Evolutionary conservation across 805 yeast genomes (phyloP), one percentile per base, ranked within the genome.

Genomic region (Ogataea parapolymorpha): DNA sequence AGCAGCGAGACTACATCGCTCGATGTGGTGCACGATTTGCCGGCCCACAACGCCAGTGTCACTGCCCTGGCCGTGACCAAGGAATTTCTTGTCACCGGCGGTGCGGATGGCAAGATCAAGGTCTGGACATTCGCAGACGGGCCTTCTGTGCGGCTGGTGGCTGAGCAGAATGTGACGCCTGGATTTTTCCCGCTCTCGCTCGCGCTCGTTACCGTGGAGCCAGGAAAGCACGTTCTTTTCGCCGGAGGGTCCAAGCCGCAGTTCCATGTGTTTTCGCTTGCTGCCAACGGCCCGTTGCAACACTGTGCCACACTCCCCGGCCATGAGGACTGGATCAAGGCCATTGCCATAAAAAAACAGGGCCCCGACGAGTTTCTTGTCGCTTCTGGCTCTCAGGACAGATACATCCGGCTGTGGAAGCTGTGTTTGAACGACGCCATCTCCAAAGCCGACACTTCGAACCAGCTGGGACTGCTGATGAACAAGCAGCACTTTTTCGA

Each of bases 311-410:
- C 66, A 7, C 63, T 93, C 25, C 73, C 80, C 20, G 99, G 99
- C 4, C 99, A 93, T 60, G 99, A 93, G 63, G 96, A 90, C 62
- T 93, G 99, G 99, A 77, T 93, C 37, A 84, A 85, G 57, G 72
- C 87, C 11, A 63, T 93, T 23, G 72, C 80, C 1, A 77, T 87
- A 55, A 77, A 74, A 26, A 62, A 71, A 42, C 66, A 66, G 28
- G 71, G 66, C 14, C 69, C 68, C 6, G 77, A 72, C 16, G 80
- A 77, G 45, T 78, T 73, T 51, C 58, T 86, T 2, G 67, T 93
- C 20, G 98, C 98, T 5, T 78, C 85, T 41, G 98, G 95, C 0
- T 83, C 96, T 1, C 96, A 93, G 58, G 99, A 93, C 61, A 70
- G 95, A 52, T 89, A 88, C 58, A 87, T 93, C 37, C 74, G 99